Evolutionary conservation across 768 basidiomycete genomes (phyloP), one percentile per base, ranked within the genome.

Genomic region (Boletus pseudopeckii): DNA sequence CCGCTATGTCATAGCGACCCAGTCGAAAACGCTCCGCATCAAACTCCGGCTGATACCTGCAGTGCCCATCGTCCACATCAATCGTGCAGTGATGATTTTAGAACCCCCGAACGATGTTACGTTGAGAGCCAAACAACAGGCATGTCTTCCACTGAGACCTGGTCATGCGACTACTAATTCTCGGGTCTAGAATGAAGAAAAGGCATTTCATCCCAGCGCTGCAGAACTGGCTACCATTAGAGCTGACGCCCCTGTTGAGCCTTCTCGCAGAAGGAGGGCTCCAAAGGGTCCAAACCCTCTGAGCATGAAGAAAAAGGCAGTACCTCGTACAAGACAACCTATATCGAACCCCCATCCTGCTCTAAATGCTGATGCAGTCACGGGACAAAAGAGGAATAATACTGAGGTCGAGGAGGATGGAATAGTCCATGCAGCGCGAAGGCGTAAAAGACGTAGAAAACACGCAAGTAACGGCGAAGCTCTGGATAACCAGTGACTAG

Each of bases 241-340:
- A 17, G 55, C 73, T 3, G 71, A 71, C 14, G 60, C 36, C 20
- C 62, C 34, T 49, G 67, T 26, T 53, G 72, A 70, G n/a, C 72
- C 67, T 13, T 76, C 74, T 57, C 88, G 82, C 67, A 83, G 76
- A 64, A 74, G 71, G 59, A 90, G 81, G 62, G 85, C 83, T 0
- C 86, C 88, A 0, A 95, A 92, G 65, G 91, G 82, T 0, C 93
- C 95, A 1, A 98, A 98, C 73, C 92, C 96, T 8, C 79, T 98
- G 4, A 94, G 92, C 55, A 75, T 95, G 42, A 94, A 92, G 78
- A 97, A 93, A 77, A 95, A 91, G 71, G 83, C 82, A 62, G 45
- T 60, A 61, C 37, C 53, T 38, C 41, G 39, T 26, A 7, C 45
- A 14, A 45, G 47, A 36, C 53, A 45, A 49, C 37, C 46, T 32